Percentiles rank a stretch among this genome's conserved stretches.
Conservation (phyloP, 345 rosid species). For the Brassica cretica region DNA sequence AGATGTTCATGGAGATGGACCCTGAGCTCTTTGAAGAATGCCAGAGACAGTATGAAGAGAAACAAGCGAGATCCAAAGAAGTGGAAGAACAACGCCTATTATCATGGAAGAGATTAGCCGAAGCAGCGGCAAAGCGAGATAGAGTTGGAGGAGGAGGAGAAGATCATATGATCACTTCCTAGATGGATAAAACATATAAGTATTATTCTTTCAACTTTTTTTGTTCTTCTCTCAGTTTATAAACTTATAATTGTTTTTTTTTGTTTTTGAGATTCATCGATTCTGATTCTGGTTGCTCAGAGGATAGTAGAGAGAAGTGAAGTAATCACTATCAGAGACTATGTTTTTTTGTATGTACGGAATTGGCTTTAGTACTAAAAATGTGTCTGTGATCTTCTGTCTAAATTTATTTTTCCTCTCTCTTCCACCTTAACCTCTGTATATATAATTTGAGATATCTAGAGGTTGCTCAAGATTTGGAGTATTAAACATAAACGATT, state of each 20-base stretch:
- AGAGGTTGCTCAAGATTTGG: not conserved
- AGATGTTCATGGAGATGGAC: conserved; percentile 73
- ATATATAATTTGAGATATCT: not conserved
- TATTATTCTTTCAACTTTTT: conserved; percentile 29
- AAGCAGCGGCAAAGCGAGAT: conserved; percentile 51
- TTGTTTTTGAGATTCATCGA: conserved; percentile 3
- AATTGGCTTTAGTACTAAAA: conserved; percentile 21
- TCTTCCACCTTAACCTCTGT: not conserved
- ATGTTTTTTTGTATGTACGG: conserved; percentile 19
- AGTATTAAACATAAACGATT: conserved; percentile 8
- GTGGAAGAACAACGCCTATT: conserved; percentile 56
- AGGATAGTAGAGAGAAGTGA: conserved; percentile 31
- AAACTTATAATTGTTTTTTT: conserved; percentile 14
- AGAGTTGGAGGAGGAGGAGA: conserved; percentile 19
- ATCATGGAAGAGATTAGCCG: conserved; percentile 73
- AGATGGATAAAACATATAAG: conserved; percentile 11
- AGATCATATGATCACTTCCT: conserved; percentile 37
- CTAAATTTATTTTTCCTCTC: not conserved
- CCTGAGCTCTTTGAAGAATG: conserved; percentile 77
- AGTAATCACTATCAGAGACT: conserved; percentile 14
- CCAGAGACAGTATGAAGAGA: conserved; percentile 59
- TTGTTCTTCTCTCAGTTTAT: not conserved
- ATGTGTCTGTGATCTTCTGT: conserved; percentile 32
- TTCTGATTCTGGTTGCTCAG: conserved; percentile 34
- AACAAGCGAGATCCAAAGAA: conserved; percentile 43